Percentiles rank a stretch among this genome's conserved stretches.
These are phyloP conservation scores for Auriscalpium microsporum DNA, from an alignment of 768 basidiomycete genomes.

Conservation along the genomic window DNA sequence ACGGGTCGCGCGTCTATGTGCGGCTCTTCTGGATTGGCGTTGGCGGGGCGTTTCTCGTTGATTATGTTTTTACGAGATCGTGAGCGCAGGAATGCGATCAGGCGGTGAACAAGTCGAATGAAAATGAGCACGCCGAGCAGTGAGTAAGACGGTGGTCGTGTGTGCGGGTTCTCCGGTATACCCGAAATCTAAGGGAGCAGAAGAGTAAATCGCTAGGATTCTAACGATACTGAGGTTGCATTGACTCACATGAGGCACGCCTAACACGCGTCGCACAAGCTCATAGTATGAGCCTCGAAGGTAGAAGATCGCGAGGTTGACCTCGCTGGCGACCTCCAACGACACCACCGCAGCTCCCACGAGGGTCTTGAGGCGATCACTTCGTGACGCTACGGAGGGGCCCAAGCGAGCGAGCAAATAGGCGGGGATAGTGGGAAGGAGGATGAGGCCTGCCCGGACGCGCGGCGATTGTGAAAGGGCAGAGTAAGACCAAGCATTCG, in stretches of 20 bases:
- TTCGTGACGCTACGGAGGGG: conserved; percentile 26
- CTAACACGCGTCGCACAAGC: conserved; percentile 54
- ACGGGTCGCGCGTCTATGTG: conserved; percentile 56
- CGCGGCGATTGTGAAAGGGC: conserved; percentile 35
- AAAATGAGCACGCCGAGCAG: conserved; percentile 68
- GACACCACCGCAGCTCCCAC: conserved; percentile 35
- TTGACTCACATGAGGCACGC: conserved; percentile 55
- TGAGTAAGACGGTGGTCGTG: conserved; percentile 79
- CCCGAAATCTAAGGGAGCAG: conserved; percentile 52
- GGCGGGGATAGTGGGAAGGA: conserved; percentile 58
- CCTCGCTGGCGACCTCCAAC: conserved; percentile 53
- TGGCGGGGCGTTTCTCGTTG: conserved; percentile 27
- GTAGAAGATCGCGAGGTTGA: conserved; percentile 79
- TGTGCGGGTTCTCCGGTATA: conserved; percentile 59
- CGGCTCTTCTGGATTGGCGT: conserved; percentile 29
- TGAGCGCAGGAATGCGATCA: conserved; percentile 37
- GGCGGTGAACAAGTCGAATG: conserved; percentile 55
- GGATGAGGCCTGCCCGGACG: conserved; percentile 45
- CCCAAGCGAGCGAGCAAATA: conserved; percentile 51
- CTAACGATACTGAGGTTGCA: not conserved
- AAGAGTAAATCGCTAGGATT: too few relatives aligned
- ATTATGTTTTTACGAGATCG: conserved; percentile 19
- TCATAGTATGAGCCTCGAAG: conserved; percentile 75
- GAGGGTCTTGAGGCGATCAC: conserved; percentile 24
- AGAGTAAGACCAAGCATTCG: conserved; percentile 57